Evolutionary conservation across 2,329 filamentous ascomycete genomes (phyloP), one percentile per base, ranked within the genome.

Genomic region (Rhynchosporium secalis): DNA sequence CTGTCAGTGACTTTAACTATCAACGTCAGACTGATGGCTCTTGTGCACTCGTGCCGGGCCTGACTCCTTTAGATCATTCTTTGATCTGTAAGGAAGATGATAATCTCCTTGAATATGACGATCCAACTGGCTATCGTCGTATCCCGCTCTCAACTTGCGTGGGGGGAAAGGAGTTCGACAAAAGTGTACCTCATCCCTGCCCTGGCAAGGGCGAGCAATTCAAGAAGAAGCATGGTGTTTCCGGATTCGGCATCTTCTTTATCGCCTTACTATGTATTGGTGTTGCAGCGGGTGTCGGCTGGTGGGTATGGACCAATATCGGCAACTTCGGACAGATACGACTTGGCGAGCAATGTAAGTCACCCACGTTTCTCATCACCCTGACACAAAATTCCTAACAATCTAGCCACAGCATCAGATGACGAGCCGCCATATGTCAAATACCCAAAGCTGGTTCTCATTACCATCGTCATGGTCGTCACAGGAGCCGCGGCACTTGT

Each of bases 261-360:
- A 91, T 91, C 56, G 86, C 98, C 58, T 76, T 91, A 8, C 78
- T 94, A 4, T 92, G 94, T 0, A 82, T 98, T 62, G 81, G 77
- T 1, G 78, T 87, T 0, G 94, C 95, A 1, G 83, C 79, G 0
- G 87, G 81, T 4, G 81, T 89, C 13, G 95, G 95, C 45, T 97
- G 90, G 80, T 97, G 87, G 76, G 88, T 94, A 26, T 96, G 88
- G 80, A 84, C 80, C 64, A 90, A 90, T 76, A 97, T 91, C 91
- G 87, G 87, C 70, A 86, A 96, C 74, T 96, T 98, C 74, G 95
- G 95, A 10, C 88, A 94, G 74, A 94, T 99, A 73, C 85, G 92
- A 28, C 85, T 99, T 13, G 95, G 95, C 61, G 95, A 97, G 71
- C 77, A 79, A 67, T 77, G 78, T 69, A 70, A 66, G 72, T 26